A percentile compares a stretch with the other conserved stretches of the same genome.
Evolutionary conservation across 2,329 filamentous ascomycete species (phyloP).

Genomic region (Botrytis hyacinthi): DNA sequence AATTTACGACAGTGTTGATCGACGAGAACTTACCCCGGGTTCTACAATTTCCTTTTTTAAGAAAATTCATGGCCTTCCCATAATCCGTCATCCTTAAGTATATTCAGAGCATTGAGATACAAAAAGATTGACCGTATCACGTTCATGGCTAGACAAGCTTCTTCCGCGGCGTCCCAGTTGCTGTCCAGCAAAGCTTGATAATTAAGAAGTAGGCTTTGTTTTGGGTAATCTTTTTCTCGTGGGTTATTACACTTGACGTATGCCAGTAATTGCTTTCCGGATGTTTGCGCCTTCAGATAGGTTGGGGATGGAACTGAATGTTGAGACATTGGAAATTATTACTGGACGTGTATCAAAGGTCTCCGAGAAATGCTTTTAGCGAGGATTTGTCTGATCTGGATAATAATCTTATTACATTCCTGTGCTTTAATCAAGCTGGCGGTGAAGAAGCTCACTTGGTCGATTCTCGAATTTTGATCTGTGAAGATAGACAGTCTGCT

Average conservation of each 20-base stretch:
- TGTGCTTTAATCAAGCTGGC: background rate
- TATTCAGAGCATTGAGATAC: background rate
- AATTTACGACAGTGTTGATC: background rate
- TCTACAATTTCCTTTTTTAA: background rate
- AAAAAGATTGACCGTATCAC: background rate
- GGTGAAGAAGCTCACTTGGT: background rate
- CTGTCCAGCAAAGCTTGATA: background rate
- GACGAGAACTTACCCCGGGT: background rate
- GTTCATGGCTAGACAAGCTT: background rate
- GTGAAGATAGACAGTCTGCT: background rate
- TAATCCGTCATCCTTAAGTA: fast-evolving
- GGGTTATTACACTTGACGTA: background rate
- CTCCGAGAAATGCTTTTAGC: background rate
- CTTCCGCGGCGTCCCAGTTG: background rate
- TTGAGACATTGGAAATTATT: background rate
- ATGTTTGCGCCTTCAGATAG: background rate
- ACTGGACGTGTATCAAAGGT: background rate
- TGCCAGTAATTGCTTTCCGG: background rate
- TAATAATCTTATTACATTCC: background rate
- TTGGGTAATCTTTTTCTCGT: background rate
- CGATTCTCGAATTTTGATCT: background rate
- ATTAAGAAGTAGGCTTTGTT: background rate
- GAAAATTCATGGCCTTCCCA: background rate
- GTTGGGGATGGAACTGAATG: background rate
- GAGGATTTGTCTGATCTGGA: background rate